phyloP scores from a whole-genome alignment of 2,329 filamentous ascomycete species.

The Fusarium oxysporum region DNA sequence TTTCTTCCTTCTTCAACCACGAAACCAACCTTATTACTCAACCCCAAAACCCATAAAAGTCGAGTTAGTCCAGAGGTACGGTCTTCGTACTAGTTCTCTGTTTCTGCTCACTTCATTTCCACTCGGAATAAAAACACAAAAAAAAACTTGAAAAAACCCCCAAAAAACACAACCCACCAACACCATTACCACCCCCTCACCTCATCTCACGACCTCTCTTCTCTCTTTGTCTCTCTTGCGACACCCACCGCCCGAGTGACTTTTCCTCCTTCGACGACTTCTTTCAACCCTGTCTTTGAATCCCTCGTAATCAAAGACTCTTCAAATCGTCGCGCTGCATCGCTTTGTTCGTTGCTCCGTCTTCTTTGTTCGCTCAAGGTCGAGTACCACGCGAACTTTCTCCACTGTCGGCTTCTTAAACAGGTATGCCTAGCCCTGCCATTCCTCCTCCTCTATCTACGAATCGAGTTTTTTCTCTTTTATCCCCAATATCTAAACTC shows the following conservation, averaged over 20 bases:
- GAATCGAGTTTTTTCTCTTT: slow-evolving; percentile 5
- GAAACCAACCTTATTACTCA: slow-evolving; percentile 62
- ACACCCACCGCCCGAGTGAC: slow-evolving; percentile 47
- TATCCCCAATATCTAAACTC: not conserved
- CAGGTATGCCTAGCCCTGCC: slow-evolving; percentile 30
- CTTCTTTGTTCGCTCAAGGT: slow-evolving; percentile 46
- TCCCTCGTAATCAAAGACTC: slow-evolving; percentile 41
- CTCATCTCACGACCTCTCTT: slow-evolving; percentile 31
- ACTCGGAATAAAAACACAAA: slow-evolving; percentile 65
- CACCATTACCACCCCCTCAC: slow-evolving; percentile 31
- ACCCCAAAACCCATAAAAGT: slow-evolving; percentile 58
- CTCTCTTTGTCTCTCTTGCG: slow-evolving; percentile 46
- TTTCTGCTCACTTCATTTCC: slow-evolving; percentile 66
- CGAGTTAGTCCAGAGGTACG: slow-evolving; percentile 67
- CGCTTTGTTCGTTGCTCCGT: slow-evolving; percentile 48
- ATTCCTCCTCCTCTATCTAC: slow-evolving; percentile 18
- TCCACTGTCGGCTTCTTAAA: slow-evolving; percentile 38
- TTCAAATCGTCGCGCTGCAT: slow-evolving; percentile 38
- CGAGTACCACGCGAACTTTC: slow-evolving; percentile 44
- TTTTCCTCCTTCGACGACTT: slow-evolving; percentile 29
- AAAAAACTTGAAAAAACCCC: slow-evolving; percentile 70
- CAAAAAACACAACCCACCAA: slow-evolving; percentile 59
- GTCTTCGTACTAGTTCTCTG: slow-evolving; percentile 69
- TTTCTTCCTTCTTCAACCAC: slow-evolving; percentile 57
- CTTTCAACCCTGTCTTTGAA: slow-evolving; percentile 40